phyloP scores from a whole-genome alignment of 2,329 filamentous ascomycete species.

The Pezicula radicicola region DNA sequence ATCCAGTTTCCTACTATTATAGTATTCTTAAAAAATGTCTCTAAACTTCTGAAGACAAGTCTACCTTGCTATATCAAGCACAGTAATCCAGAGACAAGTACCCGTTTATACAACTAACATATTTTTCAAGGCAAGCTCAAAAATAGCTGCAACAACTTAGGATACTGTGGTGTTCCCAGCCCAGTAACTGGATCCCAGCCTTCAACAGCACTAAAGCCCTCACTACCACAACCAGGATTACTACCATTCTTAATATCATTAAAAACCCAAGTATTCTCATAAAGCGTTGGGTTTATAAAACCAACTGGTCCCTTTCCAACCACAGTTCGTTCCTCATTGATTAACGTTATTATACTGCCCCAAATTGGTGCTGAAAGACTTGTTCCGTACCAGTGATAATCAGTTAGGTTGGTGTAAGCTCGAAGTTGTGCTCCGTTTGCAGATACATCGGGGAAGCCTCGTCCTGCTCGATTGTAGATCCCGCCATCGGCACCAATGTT shows the following conservation, averaged over 20 bases:
- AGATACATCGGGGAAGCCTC: constrained; percentile 46
- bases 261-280: constrained; percentile 22
- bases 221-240: constrained; percentile 29
- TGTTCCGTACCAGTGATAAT: constrained; percentile 45
- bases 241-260: constrained; percentile 31
- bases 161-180: constrained; percentile 26
- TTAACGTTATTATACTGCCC: constrained; percentile 38
- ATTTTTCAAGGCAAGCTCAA: constrained; percentile 13
- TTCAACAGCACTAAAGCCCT: constrained; percentile 26
- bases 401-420: constrained; percentile 37
- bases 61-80: too few species aligned
- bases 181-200: constrained; percentile 33
- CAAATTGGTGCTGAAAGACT: constrained; percentile 39
- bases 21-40: too few species aligned
- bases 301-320: constrained; percentile 32
- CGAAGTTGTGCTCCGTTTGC: constrained; percentile 40
- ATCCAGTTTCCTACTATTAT: too few species aligned
- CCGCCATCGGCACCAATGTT: constrained; percentile 36
- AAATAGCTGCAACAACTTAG: constrained; percentile 17
- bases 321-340: constrained; percentile 35
- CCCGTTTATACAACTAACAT: too few species aligned
- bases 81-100: too few species aligned
- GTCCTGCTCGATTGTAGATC: constrained; percentile 40
- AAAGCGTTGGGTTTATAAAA: constrained; percentile 34
- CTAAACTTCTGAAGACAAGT: too few species aligned